Percentiles rank a stretch among this genome's conserved stretches.
Conservation (phyloP, 192 early-diverging fungal genomes). For the Geosiphon pyriformis region DNA sequence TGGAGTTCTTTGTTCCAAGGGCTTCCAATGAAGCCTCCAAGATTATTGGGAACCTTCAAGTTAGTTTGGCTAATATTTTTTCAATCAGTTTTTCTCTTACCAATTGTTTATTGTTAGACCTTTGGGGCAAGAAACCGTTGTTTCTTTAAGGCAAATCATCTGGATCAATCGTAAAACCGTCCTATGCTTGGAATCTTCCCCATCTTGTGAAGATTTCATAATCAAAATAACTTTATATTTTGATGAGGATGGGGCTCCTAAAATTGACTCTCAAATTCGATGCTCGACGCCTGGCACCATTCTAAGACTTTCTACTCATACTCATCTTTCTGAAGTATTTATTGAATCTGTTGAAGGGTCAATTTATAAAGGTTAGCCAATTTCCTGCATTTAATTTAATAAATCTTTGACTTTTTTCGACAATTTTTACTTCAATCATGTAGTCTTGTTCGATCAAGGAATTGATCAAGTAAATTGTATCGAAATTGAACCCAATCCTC, state of each 20-base stretch:
- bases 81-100: no score
- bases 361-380: conserved; percentile 30
- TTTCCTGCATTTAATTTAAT: background rate
- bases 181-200: conserved; percentile 50
- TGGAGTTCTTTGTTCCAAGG: conserved; percentile 24
- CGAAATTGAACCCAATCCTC: background rate
- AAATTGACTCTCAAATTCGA: background rate
- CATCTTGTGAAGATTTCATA: no score
- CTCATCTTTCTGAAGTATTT: conserved; percentile 30
- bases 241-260: conserved; percentile 25
- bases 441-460: no score
- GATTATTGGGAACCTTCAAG: conserved; percentile 36
- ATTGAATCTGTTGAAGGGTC: conserved; percentile 36
- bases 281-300: background rate
- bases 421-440: no score
- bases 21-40: conserved; percentile 26
- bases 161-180: conserved; percentile 53
- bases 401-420: background rate
- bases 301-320: background rate
- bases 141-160: conserved; percentile 57
- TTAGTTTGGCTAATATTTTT: no score
- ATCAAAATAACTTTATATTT: conserved; percentile 37
- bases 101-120: background rate
- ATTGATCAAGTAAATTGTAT: no score
- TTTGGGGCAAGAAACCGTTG: background rate